Base-by-base conservation (phyloP, 2,329 filamentous ascomycete genomes). In the Teratosphaeria nubilosa region DNA sequence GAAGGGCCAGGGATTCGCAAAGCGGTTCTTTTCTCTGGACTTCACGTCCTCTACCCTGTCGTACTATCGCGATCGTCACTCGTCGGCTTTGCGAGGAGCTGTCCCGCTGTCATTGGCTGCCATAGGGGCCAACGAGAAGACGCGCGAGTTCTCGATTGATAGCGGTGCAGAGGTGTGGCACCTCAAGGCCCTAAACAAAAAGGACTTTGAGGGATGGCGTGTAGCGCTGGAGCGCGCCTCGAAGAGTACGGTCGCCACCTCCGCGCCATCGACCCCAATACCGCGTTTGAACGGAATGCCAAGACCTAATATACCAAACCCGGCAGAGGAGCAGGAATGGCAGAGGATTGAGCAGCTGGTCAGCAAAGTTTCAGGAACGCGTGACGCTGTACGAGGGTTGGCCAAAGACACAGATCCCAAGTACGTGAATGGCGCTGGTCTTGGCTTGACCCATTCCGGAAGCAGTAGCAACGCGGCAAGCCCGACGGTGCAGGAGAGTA, bases 101-200 rank as follows among this genome's bases (percentile, higher is more conserved):
- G 94, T 99, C 55, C 94, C 94, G 0, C 80, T 99, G 9, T 94
- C 90, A 27, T 77, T 99, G 55, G 94, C 94, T 16, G 94, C 90
- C 4, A 88, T 99, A 59, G 89, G 91, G 3, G 90, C 90, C 7
- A 91, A 96, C 69, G 90, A 94, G 71, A 85, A 88, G 68, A 85
- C 88, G 41, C 83, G 91, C 63, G 92, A 97, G 72, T 96, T 99
- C 56, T 95, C 88, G 50, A 94, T 99, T 58, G 94, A 99, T 71
- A 97, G 94, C 0, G 94, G 94, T 1, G 91, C 94, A 2, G 94
- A 99, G 73, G 85, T 99, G 27, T 99, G 94, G 94, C 94, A 97
- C 75, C 78, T 99, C 31, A 86, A 86, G 67, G 90, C 94, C 2
- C 83, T 82, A 54, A 95, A 89, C 65, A 82, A 84, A 54, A 87